Percentiles rank a stretch among this genome's conserved stretches.
Conservation (phyloP, 257 asterid species). For the Solanum medicagineum region DNA sequence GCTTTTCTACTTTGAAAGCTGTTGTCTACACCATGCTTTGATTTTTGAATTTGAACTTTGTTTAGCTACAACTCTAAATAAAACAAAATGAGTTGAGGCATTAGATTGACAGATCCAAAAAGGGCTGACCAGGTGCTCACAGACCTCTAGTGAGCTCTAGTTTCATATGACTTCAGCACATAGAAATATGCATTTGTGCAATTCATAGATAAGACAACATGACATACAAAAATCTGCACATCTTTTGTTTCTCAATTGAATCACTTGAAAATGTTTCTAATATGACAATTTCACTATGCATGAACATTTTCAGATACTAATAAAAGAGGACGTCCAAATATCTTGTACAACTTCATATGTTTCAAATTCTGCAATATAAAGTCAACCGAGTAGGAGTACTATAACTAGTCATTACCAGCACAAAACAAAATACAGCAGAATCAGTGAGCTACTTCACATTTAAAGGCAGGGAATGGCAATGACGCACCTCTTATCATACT, state of each 20-base stretch:
- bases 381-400: neutral
- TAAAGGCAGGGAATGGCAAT: neutral
- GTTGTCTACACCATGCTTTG: neutral
- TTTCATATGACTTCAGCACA: neutral
- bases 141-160: neutral
- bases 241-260: neutral
- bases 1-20: neutral
- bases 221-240: neutral
- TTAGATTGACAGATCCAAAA: neutral
- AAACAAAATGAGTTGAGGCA: neutral
- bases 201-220: neutral
- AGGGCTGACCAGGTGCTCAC: neutral
- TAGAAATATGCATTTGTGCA: neutral
- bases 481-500: slow-evolving; percentile 66
- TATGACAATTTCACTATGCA: neutral
- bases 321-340: neutral
- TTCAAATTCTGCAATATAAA: neutral
- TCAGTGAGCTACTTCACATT: neutral
- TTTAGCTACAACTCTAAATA: neutral
- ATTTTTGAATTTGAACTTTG: neutral
- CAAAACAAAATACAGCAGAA: neutral
- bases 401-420: neutral
- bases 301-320: neutral
- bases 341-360: neutral
- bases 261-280: neutral